Conservation (phyloP, 495 filamentous ascomycete genomes). For the Penicillium bovifimosum region DNA sequence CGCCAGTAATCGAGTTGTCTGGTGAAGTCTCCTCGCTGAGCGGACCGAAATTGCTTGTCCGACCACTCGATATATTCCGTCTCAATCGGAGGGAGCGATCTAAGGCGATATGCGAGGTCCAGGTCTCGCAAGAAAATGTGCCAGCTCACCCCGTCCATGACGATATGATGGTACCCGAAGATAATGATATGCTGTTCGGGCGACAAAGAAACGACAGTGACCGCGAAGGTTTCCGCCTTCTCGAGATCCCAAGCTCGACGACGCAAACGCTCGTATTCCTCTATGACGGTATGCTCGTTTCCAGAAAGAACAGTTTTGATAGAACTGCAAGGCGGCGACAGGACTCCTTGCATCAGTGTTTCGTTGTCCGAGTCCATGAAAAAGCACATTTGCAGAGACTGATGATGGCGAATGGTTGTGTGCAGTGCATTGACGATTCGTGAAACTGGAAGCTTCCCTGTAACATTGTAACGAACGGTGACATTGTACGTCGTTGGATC, state of each 20-base stretch:
- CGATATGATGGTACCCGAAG: conserved; percentile 31
- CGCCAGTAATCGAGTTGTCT: too few relatives aligned
- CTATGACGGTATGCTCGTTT: too few relatives aligned
- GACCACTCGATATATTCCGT: too few relatives aligned
- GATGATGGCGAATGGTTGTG: neutral
- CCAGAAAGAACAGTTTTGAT: too few relatives aligned
- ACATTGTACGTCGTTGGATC: neutral
- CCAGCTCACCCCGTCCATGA: conserved; percentile 33
- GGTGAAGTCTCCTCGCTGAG: too few relatives aligned
- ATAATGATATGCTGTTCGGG: conserved; percentile 1
- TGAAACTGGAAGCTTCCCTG: too few relatives aligned
- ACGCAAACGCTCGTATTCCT: too few relatives aligned
- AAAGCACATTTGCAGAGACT: neutral
- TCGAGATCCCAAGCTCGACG: neutral
- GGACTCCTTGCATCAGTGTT: neutral
- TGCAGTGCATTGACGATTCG: neutral
- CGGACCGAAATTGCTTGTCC: too few relatives aligned
- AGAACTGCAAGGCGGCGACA: too few relatives aligned
- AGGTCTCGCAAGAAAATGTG: conserved; percentile 19
- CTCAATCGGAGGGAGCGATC: too few relatives aligned
- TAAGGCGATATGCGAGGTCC: neutral
- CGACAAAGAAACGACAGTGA: conserved; percentile 2
- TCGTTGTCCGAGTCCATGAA: neutral
- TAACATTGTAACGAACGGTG: neutral
- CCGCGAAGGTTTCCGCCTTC: neutral